Percentiles rank a stretch among this genome's conserved stretches.
These are phyloP conservation scores for Lepiota venenata DNA, from an alignment of 768 basidiomycete genomes.

Conservation along the genomic window DNA sequence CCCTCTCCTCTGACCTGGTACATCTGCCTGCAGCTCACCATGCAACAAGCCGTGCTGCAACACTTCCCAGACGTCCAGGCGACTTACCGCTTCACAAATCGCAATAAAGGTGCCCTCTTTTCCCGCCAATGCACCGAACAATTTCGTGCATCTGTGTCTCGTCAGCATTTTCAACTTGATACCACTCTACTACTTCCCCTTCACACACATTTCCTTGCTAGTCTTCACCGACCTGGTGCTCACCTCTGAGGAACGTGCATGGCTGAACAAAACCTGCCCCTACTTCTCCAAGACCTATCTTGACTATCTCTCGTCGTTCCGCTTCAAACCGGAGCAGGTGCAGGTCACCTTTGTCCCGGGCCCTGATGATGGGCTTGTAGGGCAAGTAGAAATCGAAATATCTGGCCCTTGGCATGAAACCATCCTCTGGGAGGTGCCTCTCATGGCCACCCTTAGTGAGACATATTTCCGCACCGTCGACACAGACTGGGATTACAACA, in stretches of 20 bases:
- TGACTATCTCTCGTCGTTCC: constrained; percentile 65
- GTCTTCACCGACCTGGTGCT: constrained; percentile 67
- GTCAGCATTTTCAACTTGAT: constrained; percentile 27
- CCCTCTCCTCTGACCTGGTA: not conserved
- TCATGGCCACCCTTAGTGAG: constrained; percentile 92
- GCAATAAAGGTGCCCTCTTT: constrained; percentile 63
- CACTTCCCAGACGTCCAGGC: constrained; percentile 73
- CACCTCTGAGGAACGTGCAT: constrained; percentile 56
- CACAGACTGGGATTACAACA: constrained; percentile 84
- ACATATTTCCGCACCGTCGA: constrained; percentile 75
- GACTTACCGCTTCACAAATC: constrained; percentile 80
- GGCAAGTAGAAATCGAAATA: constrained; percentile 70
- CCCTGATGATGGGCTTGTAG: constrained; percentile 45
- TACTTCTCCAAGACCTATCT: constrained; percentile 75
- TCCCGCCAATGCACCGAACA: constrained; percentile 59
- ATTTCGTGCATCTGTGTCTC: constrained; percentile 50
- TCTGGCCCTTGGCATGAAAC: constrained; percentile 76
- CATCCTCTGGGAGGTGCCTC: constrained; percentile 94
- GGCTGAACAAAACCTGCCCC: constrained; percentile 67
- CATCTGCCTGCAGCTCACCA: constrained; percentile 61
- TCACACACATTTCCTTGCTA: constrained; percentile 25
- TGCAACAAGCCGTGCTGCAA: constrained; percentile 88
- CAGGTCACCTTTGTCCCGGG: constrained; percentile 59
- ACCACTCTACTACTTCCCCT: constrained; percentile 4
- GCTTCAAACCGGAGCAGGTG: constrained; percentile 75